phyloP scores from a whole-genome alignment of 345 rosid species.

The Ricinus communis region DNA sequence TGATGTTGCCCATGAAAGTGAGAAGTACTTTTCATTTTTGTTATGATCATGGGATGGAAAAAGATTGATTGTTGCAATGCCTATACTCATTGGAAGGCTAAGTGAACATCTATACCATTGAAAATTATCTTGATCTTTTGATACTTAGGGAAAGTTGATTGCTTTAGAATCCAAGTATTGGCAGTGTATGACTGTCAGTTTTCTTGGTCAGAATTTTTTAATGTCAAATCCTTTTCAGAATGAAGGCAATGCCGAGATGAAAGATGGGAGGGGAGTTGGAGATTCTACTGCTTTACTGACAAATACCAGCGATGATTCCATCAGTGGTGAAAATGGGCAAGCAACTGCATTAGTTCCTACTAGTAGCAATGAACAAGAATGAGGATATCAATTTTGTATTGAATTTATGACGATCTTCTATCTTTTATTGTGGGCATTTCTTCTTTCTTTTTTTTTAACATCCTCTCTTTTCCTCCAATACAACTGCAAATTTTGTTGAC shows the following conservation, averaged over 20 bases:
- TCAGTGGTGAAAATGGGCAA: neutral
- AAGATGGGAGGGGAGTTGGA: conserved; percentile 16
- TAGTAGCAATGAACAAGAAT: neutral
- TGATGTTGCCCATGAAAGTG: no score
- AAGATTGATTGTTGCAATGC: no score
- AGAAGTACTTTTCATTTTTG: no score
- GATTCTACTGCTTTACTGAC: conserved; percentile 12
- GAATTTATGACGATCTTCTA: neutral
- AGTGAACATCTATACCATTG: no score
- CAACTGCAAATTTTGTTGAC: neutral
- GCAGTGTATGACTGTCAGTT: neutral
- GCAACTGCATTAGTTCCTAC: neutral
- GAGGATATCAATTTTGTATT: neutral
- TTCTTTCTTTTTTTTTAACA: neutral
- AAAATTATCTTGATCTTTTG: no score
- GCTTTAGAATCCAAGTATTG: neutral
- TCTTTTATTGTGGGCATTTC: neutral
- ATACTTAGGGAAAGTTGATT: neutral
- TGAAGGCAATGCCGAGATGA: conserved; percentile 16
- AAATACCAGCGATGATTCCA: conserved; percentile 2
- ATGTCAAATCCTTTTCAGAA: conserved; percentile 18
- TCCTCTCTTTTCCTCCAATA: neutral
- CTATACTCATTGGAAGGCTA: no score
- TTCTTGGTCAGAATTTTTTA: neutral
- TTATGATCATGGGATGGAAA: no score